Percentiles rank a stretch among this genome's conserved stretches.
Evolutionary conservation across 78 protist genomes (phyloP).

Genomic region (Planoprotostelium fungivorum): DNA sequence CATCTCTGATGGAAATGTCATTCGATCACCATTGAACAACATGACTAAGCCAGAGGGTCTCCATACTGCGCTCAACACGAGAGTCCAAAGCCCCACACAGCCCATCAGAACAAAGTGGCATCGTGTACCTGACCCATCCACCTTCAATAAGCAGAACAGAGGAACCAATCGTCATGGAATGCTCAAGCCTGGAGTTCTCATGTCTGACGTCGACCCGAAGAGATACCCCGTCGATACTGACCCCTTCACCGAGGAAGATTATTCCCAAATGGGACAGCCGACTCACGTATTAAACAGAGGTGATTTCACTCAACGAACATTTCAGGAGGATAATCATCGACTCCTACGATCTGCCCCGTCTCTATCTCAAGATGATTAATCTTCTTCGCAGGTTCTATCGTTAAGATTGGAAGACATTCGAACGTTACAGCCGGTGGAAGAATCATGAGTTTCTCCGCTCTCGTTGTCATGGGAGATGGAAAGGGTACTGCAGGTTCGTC

Average conservation of each 20-base stretch:
- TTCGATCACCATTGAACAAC: no score
- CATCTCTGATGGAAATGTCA: not conserved
- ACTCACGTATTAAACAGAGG: no score
- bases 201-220: not conserved
- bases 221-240: not conserved
- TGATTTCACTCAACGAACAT: no score
- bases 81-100: not conserved
- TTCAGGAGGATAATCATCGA: no score
- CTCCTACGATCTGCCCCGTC: no score
- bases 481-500: conserved; percentile 23
- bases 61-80: not conserved
- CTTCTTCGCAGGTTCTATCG: not conserved
- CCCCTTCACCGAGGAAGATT: not conserved
- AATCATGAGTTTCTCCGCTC: conserved; percentile 12
- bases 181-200: not conserved
- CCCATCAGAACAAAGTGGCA: not conserved
- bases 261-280: not conserved
- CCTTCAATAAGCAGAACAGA: not conserved
- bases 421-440: conserved; percentile 46
- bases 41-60: no score
- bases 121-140: not conserved
- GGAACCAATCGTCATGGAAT: not conserved
- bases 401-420: conserved; percentile 20
- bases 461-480: conserved; percentile 36
- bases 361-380: no score